phyloP scores from a whole-genome alignment of 768 basidiomycete species.

The Exsudoporus frostii region DNA sequence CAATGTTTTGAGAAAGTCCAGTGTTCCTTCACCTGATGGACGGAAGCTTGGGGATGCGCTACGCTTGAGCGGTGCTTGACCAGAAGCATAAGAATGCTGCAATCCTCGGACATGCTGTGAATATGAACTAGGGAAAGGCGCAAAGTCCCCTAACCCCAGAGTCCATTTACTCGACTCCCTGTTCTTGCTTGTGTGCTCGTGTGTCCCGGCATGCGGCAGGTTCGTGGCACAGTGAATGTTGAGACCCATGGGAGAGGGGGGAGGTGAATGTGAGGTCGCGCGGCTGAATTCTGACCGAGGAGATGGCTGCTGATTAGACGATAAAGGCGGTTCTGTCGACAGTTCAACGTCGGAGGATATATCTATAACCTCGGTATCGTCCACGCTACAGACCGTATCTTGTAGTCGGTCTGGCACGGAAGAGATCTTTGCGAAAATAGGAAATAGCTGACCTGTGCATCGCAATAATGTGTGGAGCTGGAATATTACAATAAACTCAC shows the following conservation, averaged over 20 bases:
- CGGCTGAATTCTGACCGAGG: constrained; percentile 7
- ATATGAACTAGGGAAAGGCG: constrained; percentile 47
- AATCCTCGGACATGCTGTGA: constrained; percentile 62
- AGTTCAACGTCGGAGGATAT: constrained; percentile 18
- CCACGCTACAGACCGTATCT: constrained; percentile 8
- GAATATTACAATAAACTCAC: constrained; percentile 5
- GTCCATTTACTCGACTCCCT: not conserved
- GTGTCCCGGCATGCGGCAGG: constrained; percentile 2
- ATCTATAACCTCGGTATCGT: constrained; percentile 17
- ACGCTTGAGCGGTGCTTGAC: constrained; percentile 11
- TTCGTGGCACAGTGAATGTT: constrained; percentile 3
- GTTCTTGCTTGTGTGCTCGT: constrained; percentile 1
- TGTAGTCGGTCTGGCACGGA: constrained; percentile 2
- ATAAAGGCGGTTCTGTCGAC: constrained; percentile 11
- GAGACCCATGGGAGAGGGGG: not conserved
- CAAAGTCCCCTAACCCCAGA: constrained; percentile 9
- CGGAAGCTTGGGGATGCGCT: not conserved
- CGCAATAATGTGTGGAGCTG: not conserved
- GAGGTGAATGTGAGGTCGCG: constrained; percentile 6
- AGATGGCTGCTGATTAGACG: constrained; percentile 7
- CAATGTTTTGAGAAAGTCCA: constrained; percentile 20
- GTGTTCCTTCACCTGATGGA: constrained; percentile 4
- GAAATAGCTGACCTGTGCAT: constrained; percentile 22
- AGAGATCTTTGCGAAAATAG: constrained; percentile 22
- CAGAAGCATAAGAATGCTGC: constrained; percentile 39